These are phyloP conservation scores for Glycine soja DNA, from an alignment of 306 rosid genomes.

Conservation along the genomic window DNA sequence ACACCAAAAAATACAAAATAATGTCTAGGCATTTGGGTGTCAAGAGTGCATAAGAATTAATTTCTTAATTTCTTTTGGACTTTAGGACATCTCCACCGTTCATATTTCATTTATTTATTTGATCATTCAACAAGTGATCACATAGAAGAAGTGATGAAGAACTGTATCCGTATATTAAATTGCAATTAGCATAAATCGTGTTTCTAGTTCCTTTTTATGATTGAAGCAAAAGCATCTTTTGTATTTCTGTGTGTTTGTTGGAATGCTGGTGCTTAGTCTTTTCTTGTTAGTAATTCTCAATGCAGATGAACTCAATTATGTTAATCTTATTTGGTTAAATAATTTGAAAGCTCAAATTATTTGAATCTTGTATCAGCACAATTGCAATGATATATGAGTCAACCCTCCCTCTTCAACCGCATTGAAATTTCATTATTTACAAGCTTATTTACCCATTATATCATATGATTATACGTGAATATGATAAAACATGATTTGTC, in stretches of 20 bases:
- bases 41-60: not conserved
- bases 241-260: not conserved
- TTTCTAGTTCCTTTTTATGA: not conserved
- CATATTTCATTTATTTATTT: not conserved
- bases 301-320: constrained; percentile 39
- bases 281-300: constrained; percentile 1
- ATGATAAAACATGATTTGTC: too few species aligned
- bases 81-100: not conserved
- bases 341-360: constrained; percentile 30
- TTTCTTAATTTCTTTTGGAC: not conserved
- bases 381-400: too few species aligned
- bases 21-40: not conserved
- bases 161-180: not conserved
- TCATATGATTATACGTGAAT: too few species aligned
- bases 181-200: not conserved
- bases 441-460: too few species aligned
- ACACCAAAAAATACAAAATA: not conserved
- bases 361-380: not conserved
- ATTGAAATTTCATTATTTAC: not conserved
- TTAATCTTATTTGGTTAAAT: constrained; percentile 37
- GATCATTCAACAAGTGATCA: not conserved
- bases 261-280: constrained; percentile 29
- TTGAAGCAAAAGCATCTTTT: constrained; percentile 26
- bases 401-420: not conserved
- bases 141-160: not conserved